These are phyloP conservation scores for Houttuynia cordata DNA, from an alignment of 164 flowering plant genomes.

Conservation along the genomic window DNA sequence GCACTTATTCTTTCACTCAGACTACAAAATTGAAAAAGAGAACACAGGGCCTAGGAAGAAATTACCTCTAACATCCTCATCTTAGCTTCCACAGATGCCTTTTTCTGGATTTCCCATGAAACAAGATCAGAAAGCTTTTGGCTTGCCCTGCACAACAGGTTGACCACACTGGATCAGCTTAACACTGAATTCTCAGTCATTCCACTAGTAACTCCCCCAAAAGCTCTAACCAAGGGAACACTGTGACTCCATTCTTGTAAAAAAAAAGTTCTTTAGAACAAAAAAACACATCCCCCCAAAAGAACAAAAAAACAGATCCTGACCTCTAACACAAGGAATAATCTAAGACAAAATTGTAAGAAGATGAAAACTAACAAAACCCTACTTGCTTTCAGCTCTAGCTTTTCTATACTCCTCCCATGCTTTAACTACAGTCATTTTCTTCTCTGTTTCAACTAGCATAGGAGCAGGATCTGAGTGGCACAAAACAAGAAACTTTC, in stretches of 20 bases:
- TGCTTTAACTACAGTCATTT: constrained; percentile 60
- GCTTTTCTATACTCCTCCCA: constrained; percentile 90
- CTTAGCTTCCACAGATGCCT: constrained; percentile 55
- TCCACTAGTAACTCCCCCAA: too few species aligned
- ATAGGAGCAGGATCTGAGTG: constrained; percentile 62
- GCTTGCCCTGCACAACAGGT: constrained; percentile 39
- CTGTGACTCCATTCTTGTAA: too few species aligned
- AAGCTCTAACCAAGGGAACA: too few species aligned
- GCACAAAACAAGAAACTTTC: not conserved
- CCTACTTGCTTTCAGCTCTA: too few species aligned
- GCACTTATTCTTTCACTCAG: too few species aligned
- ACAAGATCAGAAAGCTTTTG: constrained; percentile 39
- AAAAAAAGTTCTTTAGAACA: too few species aligned
- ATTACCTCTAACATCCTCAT: constrained; percentile 57
- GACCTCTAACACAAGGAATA: too few species aligned
- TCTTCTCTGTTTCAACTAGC: constrained; percentile 59
- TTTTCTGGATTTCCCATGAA: constrained; percentile 73
- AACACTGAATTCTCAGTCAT: not conserved
- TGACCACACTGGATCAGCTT: too few species aligned
- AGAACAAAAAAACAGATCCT: too few species aligned
- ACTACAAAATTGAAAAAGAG: too few species aligned
- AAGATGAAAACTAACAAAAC: too few species aligned
- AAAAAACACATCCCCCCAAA: not conserved
- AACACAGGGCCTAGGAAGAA: not conserved
- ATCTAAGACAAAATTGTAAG: too few species aligned